Evolutionary conservation across 164 flowering plant species (phyloP).

Genomic region (Amborella trichopoda): DNA sequence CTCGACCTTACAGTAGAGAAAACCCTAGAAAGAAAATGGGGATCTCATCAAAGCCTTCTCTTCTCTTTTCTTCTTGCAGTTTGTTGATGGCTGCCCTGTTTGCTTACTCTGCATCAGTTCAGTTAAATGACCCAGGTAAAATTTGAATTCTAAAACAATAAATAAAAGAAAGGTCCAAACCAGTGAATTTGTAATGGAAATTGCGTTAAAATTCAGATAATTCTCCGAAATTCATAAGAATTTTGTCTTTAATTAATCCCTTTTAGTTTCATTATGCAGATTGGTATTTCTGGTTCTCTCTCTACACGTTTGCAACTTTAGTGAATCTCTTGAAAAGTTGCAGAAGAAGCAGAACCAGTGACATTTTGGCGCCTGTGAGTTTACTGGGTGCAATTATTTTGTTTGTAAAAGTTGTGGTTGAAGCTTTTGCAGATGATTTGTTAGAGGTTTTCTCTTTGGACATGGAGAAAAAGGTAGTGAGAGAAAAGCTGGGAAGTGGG

Average conservation of each 20-base stretch:
- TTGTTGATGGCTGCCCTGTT: conserved; percentile 50
- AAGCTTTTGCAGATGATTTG: conserved; percentile 18
- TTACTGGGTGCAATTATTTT: conserved; percentile 35
- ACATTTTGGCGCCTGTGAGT: conserved; percentile 18
- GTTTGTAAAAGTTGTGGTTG: conserved; percentile 43
- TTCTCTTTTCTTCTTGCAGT: conserved; percentile 26
- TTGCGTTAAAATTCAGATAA: not conserved
- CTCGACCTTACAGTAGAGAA: too few relatives aligned
- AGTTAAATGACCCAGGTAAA: conserved; percentile 60
- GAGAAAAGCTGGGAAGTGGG: conserved; percentile 72
- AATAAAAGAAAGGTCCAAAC: too few relatives aligned
- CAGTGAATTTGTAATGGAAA: too few relatives aligned
- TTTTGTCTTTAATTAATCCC: not conserved
- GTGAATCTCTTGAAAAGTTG: conserved; percentile 24
- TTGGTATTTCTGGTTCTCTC: conserved; percentile 80
- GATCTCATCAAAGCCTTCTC: conserved; percentile 10
- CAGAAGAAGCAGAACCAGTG: conserved; percentile 3
- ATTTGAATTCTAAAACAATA: too few relatives aligned
- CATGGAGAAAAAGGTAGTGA: conserved; percentile 43
- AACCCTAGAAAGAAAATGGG: conserved; percentile 15
- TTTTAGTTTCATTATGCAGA: conserved; percentile 24
- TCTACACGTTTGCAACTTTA: conserved; percentile 38
- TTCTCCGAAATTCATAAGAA: not conserved
- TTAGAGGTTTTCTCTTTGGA: conserved; percentile 53
- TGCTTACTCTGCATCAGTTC: conserved; percentile 54